phyloP scores from a whole-genome alignment of 768 basidiomycete genomes.

The Collybia sordida region DNA sequence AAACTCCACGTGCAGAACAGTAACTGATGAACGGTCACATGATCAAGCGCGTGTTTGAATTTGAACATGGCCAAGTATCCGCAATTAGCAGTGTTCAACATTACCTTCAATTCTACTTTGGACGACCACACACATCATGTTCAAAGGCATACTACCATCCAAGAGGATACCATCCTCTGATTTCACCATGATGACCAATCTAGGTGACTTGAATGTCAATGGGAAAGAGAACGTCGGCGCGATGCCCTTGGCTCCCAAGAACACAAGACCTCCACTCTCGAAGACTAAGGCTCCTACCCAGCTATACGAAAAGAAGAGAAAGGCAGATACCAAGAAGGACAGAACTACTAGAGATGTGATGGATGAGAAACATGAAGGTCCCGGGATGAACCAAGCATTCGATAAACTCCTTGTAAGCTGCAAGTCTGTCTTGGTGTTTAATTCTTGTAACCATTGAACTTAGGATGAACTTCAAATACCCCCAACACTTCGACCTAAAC shows the following conservation, averaged over 20 bases:
- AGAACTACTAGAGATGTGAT: conserved; percentile 3
- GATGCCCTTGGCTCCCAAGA: conserved; percentile 12
- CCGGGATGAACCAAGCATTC: conserved; percentile 67
- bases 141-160: conserved; percentile 76
- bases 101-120: conserved; percentile 3
- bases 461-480: conserved; percentile 93
- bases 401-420: conserved; percentile 77
- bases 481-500: conserved; percentile 69
- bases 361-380: conserved; percentile 18
- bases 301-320: conserved; percentile 39
- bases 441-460: conserved; percentile 3
- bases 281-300: conserved; percentile 32
- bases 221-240: conserved; percentile 62
- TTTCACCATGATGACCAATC: conserved; percentile 68
- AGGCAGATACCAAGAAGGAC: conserved; percentile 22
- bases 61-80: neutral
- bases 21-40: conserved; percentile 13
- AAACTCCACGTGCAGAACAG: neutral
- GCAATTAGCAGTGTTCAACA: conserved; percentile 16
- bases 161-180: conserved; percentile 67
- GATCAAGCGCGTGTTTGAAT: conserved; percentile 26
- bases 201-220: conserved; percentile 40
- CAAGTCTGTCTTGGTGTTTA: too few relatives aligned
- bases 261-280: conserved; percentile 10
- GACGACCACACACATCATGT: conserved; percentile 48